phyloP scores from a whole-genome alignment of 768 basidiomycete genomes.

The Leucocoprinus leucothites region DNA sequence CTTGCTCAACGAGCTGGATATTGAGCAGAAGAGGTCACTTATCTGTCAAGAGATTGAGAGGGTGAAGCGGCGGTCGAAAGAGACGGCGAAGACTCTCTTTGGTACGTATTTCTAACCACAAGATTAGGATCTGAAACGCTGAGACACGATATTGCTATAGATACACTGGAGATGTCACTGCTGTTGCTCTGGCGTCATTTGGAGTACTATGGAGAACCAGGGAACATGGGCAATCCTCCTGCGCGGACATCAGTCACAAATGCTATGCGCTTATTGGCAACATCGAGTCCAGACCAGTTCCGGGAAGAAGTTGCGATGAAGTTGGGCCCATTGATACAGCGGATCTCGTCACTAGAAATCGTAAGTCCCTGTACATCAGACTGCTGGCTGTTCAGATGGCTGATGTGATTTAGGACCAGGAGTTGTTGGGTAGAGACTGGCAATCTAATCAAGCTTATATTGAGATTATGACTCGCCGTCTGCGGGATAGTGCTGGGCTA shows the following conservation, averaged over 20 bases:
- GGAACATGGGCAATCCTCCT: slow-evolving; percentile 27
- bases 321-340: slow-evolving; percentile 52
- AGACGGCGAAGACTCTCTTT: slow-evolving; percentile 52
- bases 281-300: slow-evolving; percentile 57
- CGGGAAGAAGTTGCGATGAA: slow-evolving; percentile 51
- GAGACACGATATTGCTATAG: slow-evolving; percentile 28
- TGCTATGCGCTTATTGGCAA: slow-evolving; percentile 54
- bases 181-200: slow-evolving; percentile 82
- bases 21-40: slow-evolving; percentile 63
- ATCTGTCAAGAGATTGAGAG: slow-evolving; percentile 60
- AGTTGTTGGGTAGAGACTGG: slow-evolving; percentile 50
- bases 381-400: background rate
- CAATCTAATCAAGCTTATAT: slow-evolving; percentile 68
- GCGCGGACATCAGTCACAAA: slow-evolving; percentile 39
- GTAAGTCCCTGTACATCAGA: slow-evolving; percentile 12
- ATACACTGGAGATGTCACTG: slow-evolving; percentile 73
- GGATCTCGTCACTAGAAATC: slow-evolving; percentile 48
- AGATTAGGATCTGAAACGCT: background rate
- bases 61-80: slow-evolving; percentile 34
- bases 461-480: slow-evolving; percentile 69
- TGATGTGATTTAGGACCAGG: slow-evolving; percentile 31
- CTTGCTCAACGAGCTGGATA: slow-evolving; percentile 64
- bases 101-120: slow-evolving; percentile 36
- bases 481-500: slow-evolving; percentile 62
- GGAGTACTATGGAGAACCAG: slow-evolving; percentile 52